These are phyloP conservation scores for Trypanosoma boissoni DNA, from an alignment of 208 protist genomes.

Conservation along the genomic window DNA sequence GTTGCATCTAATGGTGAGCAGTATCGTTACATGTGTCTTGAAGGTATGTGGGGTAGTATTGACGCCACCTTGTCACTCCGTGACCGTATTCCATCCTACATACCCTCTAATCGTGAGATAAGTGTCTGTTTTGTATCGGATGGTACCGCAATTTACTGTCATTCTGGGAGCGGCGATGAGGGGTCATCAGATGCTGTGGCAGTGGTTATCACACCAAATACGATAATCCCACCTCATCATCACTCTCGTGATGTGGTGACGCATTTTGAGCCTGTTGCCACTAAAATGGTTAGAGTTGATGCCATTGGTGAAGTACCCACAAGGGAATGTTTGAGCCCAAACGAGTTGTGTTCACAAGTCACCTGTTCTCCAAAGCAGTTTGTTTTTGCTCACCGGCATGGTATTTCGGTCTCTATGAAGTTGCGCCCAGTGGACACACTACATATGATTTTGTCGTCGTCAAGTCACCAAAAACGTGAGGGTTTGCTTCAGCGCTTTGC, in stretches of 20 bases:
- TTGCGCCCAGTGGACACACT: slow-evolving; percentile 83
- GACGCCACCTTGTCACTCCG: slow-evolving; percentile 46
- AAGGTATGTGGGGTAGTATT: slow-evolving; percentile 30
- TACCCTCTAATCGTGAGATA: slow-evolving; percentile 40
- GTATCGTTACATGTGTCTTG: slow-evolving; percentile 77
- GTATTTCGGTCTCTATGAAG: slow-evolving; percentile 73
- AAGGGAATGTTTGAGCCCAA: slow-evolving; percentile 31
- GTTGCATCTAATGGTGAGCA: slow-evolving; percentile 74
- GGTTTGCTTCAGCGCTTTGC: slow-evolving; percentile 72
- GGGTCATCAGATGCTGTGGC: slow-evolving; percentile 49
- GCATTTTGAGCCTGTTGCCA: slow-evolving; percentile 43
- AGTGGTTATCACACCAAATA: slow-evolving; percentile 52
- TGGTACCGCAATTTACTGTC: slow-evolving; percentile 40
- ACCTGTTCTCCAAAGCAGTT: slow-evolving; percentile 47
- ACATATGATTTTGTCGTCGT: slow-evolving; percentile 63
- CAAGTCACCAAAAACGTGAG: slow-evolving; percentile 45
- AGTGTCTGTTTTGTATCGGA: slow-evolving; percentile 68
- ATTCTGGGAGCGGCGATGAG: slow-evolving; percentile 28
- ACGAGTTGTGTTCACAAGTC: slow-evolving; percentile 76
- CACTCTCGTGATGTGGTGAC: slow-evolving; percentile 64
- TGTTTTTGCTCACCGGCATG: slow-evolving; percentile 75
- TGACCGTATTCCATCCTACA: slow-evolving; percentile 48
- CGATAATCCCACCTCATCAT: slow-evolving; percentile 62
- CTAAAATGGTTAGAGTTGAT: slow-evolving; percentile 69
- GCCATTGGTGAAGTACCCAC: slow-evolving; percentile 59